Base-by-base conservation (phyloP, 23 red algal species). In the Agarophyton chilense region DNA sequence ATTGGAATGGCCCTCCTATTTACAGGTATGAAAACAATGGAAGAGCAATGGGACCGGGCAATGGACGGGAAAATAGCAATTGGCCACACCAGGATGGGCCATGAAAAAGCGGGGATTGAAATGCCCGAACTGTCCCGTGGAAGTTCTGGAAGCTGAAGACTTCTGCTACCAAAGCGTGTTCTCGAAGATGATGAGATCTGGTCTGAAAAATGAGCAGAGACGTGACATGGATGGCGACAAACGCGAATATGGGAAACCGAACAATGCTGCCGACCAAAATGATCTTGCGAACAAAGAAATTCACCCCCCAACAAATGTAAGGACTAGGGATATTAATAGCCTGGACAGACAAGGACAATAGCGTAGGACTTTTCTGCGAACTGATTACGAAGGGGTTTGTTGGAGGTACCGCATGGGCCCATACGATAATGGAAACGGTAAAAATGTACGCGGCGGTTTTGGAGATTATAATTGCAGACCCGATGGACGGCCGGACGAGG, bases 31-130 rank as follows among this genome's bases (percentile, higher is more conserved):
- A 70, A 42, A 36, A 6, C 38, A 70, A 41, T 14, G 4, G 2
- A 2, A 6, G 64, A 18, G 10, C 64, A 26, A 18, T 42, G 10
- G 34, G 14, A 6, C 40, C 38, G 34, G 40, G 40, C 36, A 33
- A 70, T 70, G 55, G 64, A 70, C 32, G 64, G 17, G 64, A 70
- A n/a, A 33, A 70, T 70, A 29, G 64, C 34, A 70, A 70, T 18
- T 18, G 21, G 34, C 64, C 36, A 22, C 32, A 42, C 64, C 64
- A 40, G 38, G 64, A 70, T 18, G 34, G 34, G 4, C 36, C 19
- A 42, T 39, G 28, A 26, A 70, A 70, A 41, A 14, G 34, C 34
- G 38, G 34, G 36, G 64, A 70, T 4, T 18, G 38, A n/a, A 42
- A 40, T 2, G 16, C 6, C 40, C 9, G 64, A 70, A 9, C 32